Base-by-base conservation (phyloP, 2,329 filamentous ascomycete species). In the Ambrosiella cleistominuta region DNA sequence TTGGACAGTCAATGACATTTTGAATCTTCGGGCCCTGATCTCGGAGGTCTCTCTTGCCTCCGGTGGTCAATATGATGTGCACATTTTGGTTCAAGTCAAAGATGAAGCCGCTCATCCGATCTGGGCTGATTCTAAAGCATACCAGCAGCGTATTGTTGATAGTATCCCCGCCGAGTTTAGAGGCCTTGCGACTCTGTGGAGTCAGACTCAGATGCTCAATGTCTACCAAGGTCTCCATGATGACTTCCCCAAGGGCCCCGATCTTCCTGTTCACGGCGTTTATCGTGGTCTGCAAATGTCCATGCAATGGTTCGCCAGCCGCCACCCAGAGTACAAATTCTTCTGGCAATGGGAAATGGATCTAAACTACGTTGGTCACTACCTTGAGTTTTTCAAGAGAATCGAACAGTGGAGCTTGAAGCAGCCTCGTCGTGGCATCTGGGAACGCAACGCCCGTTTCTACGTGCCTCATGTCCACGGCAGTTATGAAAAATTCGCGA, bases 331-430 rank as follows among this genome's bases (percentile, higher is more conserved):
- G 68, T 95, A 90, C 66, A 88, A 94, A 53, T 87, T 82, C 70
- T 88, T 89, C 69, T 95, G 89, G 89, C 87, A 95, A 63, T 94
- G 89, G 87, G 89, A 95, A 69, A 91, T 95, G 83, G 89, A 95
- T 65, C 81, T 90, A 50, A 83, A 88, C 37, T 95, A 94, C 68
- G 93, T 86, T 0, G 88, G 89, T 40, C 88, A 95, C 70, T 91
- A 86, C 72, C 89, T 85, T 63, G 80, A 87, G 61, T 70, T 88
- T 17, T 78, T 91, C 65, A 78, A 81, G 63, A 84, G 84, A 66
- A 72, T 88, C 42, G 77, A 80, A 64, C 71, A 73, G 50, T 93
- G 85, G 84, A 77, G 85, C 13, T 79, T 76, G 62, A 71, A 78
- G 52, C 87, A 93, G 69, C 86, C 87, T 1, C 76, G 87, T 11